phyloP scores from a whole-genome alignment of 352 stramenopile species.

The Globisporangium canariense region DNA sequence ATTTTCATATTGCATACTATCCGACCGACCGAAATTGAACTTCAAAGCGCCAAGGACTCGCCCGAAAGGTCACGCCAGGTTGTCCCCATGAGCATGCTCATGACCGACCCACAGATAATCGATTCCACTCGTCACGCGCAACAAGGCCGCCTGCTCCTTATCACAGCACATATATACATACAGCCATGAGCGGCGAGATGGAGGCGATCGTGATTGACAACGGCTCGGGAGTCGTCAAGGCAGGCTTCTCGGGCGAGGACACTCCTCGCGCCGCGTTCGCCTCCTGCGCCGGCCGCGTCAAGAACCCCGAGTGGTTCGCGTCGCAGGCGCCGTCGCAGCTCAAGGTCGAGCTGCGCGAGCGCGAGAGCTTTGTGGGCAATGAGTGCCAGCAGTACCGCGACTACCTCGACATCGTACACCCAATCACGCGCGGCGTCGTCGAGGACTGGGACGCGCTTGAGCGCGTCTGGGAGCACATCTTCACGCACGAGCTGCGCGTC shows the following conservation, averaged over 20 bases:
- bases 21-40: too few relatives aligned
- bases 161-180: background rate
- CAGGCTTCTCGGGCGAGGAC: constrained; percentile 84
- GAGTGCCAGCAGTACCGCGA: constrained; percentile 70
- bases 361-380: constrained; percentile 62
- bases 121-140: background rate
- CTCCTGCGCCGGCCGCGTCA: constrained; percentile 57
- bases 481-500: constrained; percentile 69
- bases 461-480: constrained; percentile 83
- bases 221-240: constrained; percentile 78
- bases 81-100: background rate
- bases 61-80: background rate
- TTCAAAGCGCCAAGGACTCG: too few relatives aligned
- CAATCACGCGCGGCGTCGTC: constrained; percentile 74
- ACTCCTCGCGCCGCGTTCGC: constrained; percentile 71
- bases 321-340: constrained; percentile 42
- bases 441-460: constrained; percentile 87
- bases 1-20: too few relatives aligned
- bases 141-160: background rate
- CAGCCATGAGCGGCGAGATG: constrained; percentile 25
- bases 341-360: constrained; percentile 67
- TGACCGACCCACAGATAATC: background rate
- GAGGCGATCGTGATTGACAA: constrained; percentile 88
- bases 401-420: constrained; percentile 62
- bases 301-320: constrained; percentile 82